These are phyloP conservation scores for Arthrobotrys pseudoclavata DNA, from an alignment of 2,329 filamentous ascomycete genomes.

Conservation along the genomic window DNA sequence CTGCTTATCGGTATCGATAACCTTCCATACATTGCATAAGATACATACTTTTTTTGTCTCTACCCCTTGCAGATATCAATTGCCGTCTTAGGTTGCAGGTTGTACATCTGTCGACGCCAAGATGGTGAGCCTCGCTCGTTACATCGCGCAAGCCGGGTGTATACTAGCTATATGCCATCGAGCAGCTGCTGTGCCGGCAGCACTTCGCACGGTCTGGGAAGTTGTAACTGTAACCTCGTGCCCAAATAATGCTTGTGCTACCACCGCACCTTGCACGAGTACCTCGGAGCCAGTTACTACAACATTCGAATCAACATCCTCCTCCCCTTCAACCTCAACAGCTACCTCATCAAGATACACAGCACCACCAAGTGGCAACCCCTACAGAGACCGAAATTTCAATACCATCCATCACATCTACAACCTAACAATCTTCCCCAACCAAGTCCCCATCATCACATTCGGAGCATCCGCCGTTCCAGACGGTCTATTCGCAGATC, in stretches of 20 bases:
- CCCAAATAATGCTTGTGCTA: conserved; percentile 15
- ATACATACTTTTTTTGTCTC: neutral
- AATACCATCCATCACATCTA: conserved; percentile 66
- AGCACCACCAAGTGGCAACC: conserved; percentile 26
- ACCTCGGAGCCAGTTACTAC: neutral
- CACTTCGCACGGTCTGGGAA: conserved; percentile 48
- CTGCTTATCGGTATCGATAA: conserved; percentile 43
- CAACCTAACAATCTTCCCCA: conserved; percentile 67
- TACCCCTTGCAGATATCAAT: conserved; percentile 22
- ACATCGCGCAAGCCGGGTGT: conserved; percentile 31
- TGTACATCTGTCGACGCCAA: conserved; percentile 14
- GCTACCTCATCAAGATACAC: conserved; percentile 21
- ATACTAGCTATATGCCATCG: conserved; percentile 34
- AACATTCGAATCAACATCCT: neutral
- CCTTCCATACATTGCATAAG: neutral
- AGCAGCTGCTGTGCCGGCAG: conserved; percentile 17
- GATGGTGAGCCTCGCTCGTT: conserved; percentile 34
- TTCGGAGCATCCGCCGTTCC: conserved; percentile 66
- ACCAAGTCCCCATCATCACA: conserved; percentile 66
- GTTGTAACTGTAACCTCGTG: conserved; percentile 45
- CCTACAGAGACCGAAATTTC: conserved; percentile 64
- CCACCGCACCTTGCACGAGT: conserved; percentile 22
- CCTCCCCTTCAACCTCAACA: conserved; percentile 31
- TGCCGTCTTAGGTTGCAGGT: neutral
- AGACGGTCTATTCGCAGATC: conserved; percentile 66